Base-by-base conservation (phyloP, 139 green algal species). In the Eudorina sp. region DNA sequence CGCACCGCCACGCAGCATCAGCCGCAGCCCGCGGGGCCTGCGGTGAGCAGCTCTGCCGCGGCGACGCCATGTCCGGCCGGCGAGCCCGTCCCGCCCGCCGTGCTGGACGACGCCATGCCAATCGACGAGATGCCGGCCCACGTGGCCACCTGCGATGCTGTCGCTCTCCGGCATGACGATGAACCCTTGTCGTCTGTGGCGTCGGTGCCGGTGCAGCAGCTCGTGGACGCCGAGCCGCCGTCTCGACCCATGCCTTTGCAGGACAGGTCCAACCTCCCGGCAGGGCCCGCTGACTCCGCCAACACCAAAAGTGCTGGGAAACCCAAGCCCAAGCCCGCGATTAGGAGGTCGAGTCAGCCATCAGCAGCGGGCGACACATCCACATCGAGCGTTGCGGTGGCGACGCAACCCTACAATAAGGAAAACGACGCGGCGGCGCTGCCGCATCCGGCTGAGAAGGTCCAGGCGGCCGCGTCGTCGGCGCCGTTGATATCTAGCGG, bases 231-330 rank as follows among this genome's bases (percentile, higher is more conserved):
- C 19, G 70, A 53, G 38, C 38, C 38, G n/a, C 41, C n/a, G n/a
- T n/a, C 55, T 4, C 58, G 60, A 25, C 14, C 31, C 21, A 62
- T 36, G 45, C 80, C 80, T 13, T n/a, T 86, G 41, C 43, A 62
- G 6, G 80, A 86, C 41, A 58, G 60, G 36, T 86, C 80, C 0
- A 86, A 86, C 43, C 14, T 46, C 4, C 43, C 80, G 34, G 40
- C 23, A n/a, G 23, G 51, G 23, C 45, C 45, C 48, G n/a, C n/a
- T 2, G 25, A 46, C n/a, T n/a, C n/a, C n/a, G n/a, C n/a, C n/a
- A n/a, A n/a, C n/a, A n/a, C n/a, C n/a, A n/a, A n/a, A n/a, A n/a
- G n/a, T n/a, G n/a, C n/a, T n/a, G n/a, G n/a, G n/a, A n/a, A n/a
- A n/a, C n/a, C 40, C 40, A 43, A n/a, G 40, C 40, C 53, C 23